Conservation (phyloP, 2,329 filamentous ascomycete genomes). For the Ascochyta fabae region DNA sequence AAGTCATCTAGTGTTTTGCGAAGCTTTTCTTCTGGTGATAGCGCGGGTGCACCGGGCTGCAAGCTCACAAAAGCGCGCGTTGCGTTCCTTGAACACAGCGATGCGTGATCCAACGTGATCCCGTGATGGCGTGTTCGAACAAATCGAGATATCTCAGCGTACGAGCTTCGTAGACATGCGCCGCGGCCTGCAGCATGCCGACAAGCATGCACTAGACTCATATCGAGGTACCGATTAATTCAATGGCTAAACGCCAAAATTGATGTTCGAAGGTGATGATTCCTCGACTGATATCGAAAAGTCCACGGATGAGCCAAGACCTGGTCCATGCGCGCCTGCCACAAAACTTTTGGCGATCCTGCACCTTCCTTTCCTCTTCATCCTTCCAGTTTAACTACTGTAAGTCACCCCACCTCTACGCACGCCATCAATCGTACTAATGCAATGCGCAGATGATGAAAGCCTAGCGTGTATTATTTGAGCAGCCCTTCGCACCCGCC, state of each 20-base stretch:
- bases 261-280: conserved; percentile 3
- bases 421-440: conserved; percentile 28
- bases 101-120: conserved; percentile 25
- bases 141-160: conserved; percentile 45
- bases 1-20: conserved; percentile 37
- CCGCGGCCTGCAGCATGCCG: conserved; percentile 20
- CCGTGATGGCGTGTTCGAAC: conserved; percentile 39
- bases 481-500: conserved; percentile 72
- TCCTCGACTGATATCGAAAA: conserved; percentile 13
- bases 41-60: neutral
- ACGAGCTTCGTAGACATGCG: conserved; percentile 35
- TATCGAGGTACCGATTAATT: conserved; percentile 6
- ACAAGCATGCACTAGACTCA: conserved; percentile 33
- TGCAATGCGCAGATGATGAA: conserved; percentile 86
- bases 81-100: conserved; percentile 16
- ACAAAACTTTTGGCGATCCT: conserved; percentile 45
- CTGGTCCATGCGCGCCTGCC: conserved; percentile 30
- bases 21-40: conserved; percentile 26
- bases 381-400: conserved; percentile 99
- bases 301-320: conserved; percentile 11
- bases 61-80: conserved; percentile 24
- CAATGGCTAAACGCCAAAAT: neutral
- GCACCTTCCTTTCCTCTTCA: conserved; percentile 63
- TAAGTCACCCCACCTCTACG: conserved; percentile 60
- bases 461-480: conserved; percentile 96